phyloP scores from a whole-genome alignment of 73 alveolate genomes.

The Paraurostyla sp. region DNA sequence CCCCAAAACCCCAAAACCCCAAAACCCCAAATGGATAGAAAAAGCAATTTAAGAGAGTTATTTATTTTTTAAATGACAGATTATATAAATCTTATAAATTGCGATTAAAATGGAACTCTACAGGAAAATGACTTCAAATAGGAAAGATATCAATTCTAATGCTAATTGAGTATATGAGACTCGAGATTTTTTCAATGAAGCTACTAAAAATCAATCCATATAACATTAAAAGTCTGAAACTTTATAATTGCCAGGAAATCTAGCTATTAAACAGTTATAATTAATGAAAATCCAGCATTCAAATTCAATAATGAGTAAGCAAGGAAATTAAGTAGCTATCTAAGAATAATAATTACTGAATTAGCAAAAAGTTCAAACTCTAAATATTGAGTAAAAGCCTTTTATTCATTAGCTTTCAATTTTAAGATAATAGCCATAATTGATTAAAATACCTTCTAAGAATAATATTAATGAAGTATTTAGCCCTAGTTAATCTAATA shows the following conservation, averaged over 20 bases:
- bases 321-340: no score
- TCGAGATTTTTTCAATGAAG: background rate
- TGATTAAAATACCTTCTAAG: background rate
- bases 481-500: no score
- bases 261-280: conserved; percentile 15
- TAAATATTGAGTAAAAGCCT: no score
- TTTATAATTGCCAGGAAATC: background rate
- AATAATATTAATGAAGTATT: background rate
- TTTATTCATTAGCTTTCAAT: no score
- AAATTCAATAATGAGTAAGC: background rate
- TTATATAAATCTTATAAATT: background rate
- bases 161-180: conserved; percentile 16
- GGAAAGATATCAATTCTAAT: background rate
- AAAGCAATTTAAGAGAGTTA: no score
- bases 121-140: conserved; percentile 4
- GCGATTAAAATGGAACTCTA: conserved; percentile 23
- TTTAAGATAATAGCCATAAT: background rate
- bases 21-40: no score
- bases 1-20: no score
- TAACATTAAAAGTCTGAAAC: background rate
- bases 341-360: no score
- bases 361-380: no score
- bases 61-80: no score
- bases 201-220: background rate
- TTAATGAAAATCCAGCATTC: background rate